Evolutionary conservation across 176 grass and related monocot species (phyloP), one percentile per base, ranked within the genome.

Genomic region (Otatea glauca): DNA sequence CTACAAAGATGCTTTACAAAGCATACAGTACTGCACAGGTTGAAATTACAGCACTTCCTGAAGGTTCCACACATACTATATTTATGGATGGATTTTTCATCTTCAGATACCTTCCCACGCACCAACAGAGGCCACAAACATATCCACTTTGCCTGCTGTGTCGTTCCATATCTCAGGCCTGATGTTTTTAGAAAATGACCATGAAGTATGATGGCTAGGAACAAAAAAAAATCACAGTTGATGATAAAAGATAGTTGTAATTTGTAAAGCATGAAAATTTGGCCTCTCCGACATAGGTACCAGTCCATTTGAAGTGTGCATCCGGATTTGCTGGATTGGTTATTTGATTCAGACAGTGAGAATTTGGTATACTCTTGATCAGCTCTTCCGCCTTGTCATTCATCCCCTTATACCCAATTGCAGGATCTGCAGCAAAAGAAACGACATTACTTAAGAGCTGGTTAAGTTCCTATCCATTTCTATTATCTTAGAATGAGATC

Each of bases 151-250:
- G 44, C 94, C 92, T 17, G 80, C 83, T 38, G 94, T 90, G 68
- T 97, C 94, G 65, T 84, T 92, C 92, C 94, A 97, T 77, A 97
- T 94, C 68, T 94, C 94, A 24, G 88, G 92, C 23, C 92, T 97
- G 48, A 24, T 4, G 5, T 67, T 84, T 88, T 47, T 6, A 72
- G 15, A 35, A 88, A 63, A 84, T 79, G 27, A 15, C 17, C 21
- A 27, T 73, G 1, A 42, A 73, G 32, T 50, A 6, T 45, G 21
- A 15, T 56, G 10, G 35, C 0, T 9, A 44, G 66, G 72, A 56
- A 27, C 3, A 13, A 66, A 83, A 54, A 73, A 4, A 14, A 45
- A 2, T 39, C 24, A 62, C 3, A 81, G 4, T 65, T 20, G 13
- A 21, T 8, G 4, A 69, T 43, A 10, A 70, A 70, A 24, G 5